Base-by-base conservation (phyloP, 495 filamentous ascomycete genomes). In the Xylaria grammica region DNA sequence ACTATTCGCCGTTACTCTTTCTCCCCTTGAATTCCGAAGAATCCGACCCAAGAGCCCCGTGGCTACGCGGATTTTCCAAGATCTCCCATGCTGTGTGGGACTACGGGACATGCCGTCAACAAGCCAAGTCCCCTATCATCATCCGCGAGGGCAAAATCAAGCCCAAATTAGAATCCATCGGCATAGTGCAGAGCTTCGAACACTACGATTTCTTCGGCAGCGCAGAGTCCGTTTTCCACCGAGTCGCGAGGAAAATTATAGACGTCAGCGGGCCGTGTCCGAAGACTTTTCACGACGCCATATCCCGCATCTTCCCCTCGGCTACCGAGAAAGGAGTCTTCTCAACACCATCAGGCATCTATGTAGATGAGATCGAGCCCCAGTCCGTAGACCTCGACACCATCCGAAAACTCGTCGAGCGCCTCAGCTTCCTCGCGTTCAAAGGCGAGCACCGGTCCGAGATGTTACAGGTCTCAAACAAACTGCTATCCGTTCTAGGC, bases 181-280 rank as follows among this genome's bases (percentile, higher is more conserved):
- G 50, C 15, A n/a, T 32, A n/a, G 27, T 53, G 50, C 50, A 53
- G 13, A 24, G 50, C 26, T 53, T 53, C n/a, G 50, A 53, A 53
- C 32, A 53, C 32, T 53, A 53, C 26, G 50, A 53, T 32, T 53
- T 53, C 26, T 53, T 32, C 50, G 50, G 50, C 32, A 53, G 50
- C 19, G 32, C 50, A 4, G 50, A 53, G 27, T 30, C 50, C 8
- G 50, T 53, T 5, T 53, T 53, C 50, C 9, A 53, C n/a, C 24
- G 19, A 15, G n/a, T 53, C 24, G n/a, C 27, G 11, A 53, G 32
- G 50, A 53, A 53, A n/a, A 53, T 53, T 7, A 20, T 53, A 30
- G 27, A 53, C 26, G 50, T 32, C 11, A 53, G 26, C 26, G 50
- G 50, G 26, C 22, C 26, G 19, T 30, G 27, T 10, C 17, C 50